phyloP scores from a whole-genome alignment of 768 basidiomycete genomes.

The Lentinus brumalis region DNA sequence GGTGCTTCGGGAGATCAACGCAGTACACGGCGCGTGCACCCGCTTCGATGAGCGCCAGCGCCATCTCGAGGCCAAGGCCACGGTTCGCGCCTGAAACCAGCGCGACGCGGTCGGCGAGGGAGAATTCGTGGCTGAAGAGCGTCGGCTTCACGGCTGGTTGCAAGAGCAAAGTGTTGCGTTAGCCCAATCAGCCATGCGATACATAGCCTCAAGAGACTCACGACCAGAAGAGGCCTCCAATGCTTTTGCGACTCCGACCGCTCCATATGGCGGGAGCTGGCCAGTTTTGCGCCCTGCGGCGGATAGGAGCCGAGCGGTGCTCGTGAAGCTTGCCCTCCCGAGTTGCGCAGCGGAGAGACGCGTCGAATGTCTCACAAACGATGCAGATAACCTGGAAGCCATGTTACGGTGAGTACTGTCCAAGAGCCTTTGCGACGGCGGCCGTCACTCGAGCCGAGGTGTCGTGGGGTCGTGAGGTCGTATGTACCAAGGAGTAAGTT shows the following conservation, averaged over 20 bases:
- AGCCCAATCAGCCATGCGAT: too few species aligned
- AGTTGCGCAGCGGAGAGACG: not conserved
- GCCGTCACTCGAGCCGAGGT: not conserved
- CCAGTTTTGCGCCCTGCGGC: constrained; percentile 17
- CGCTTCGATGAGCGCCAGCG: constrained; percentile 69
- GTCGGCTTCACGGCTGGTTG: constrained; percentile 24
- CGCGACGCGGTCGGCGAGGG: constrained; percentile 37
- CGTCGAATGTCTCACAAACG: not conserved
- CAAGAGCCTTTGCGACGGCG: not conserved
- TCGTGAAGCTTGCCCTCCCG: constrained; percentile 19
- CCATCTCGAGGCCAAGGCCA: constrained; percentile 83
- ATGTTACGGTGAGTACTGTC: not conserved
- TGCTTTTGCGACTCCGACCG: constrained; percentile 65
- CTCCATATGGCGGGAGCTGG: constrained; percentile 54
- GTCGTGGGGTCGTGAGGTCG: too few species aligned
- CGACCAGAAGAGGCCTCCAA: constrained; percentile 50
- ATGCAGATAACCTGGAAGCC: not conserved
- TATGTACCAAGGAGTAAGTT: not conserved
- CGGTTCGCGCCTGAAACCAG: constrained; percentile 44
- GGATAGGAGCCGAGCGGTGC: constrained; percentile 5
- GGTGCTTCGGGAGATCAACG: constrained; percentile 57
- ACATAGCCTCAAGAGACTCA: constrained; percentile 34
- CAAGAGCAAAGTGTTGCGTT: too few species aligned
- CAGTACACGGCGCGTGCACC: constrained; percentile 71
- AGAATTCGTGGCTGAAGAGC: constrained; percentile 30